Percentiles rank a stretch among this genome's conserved stretches.
Conservation (phyloP, 495 filamentous ascomycete species). For the Oleoguttula mirabilis region DNA sequence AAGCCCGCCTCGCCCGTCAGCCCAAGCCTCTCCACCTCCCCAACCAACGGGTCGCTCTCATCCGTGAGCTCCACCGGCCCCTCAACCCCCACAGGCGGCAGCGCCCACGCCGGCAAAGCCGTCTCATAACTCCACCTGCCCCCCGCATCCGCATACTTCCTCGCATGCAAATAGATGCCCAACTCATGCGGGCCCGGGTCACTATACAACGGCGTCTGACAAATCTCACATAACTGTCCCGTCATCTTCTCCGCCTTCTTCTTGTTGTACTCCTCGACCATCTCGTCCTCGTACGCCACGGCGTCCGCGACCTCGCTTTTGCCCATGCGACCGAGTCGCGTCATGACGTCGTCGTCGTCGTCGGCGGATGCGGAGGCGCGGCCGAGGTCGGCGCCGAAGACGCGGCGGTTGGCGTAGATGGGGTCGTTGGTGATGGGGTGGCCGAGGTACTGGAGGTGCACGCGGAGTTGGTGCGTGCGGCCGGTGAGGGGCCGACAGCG, state of each 20-base stretch:
- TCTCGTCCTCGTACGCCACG: constrained; percentile 85
- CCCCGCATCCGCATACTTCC: constrained; percentile 67
- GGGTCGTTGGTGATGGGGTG: constrained; percentile 95
- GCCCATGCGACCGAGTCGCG: constrained; percentile 75
- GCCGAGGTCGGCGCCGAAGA: constrained; percentile 74
- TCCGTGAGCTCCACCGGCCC: constrained; percentile 27
- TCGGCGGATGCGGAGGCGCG: constrained; percentile 53
- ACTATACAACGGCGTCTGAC: constrained; percentile 78
- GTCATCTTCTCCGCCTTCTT: constrained; percentile 85
- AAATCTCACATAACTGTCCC: constrained; percentile 65
- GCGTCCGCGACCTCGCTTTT: constrained; percentile 84
- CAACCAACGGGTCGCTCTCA: constrained; percentile 28
- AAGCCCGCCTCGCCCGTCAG: constrained; percentile 6
- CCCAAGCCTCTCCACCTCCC: constrained; percentile 25
- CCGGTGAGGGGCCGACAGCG: constrained; percentile 88
- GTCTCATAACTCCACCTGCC: constrained; percentile 83
- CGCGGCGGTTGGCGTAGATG: constrained; percentile 86
- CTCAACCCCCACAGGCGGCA: constrained; percentile 48
- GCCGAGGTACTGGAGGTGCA: constrained; percentile 87
- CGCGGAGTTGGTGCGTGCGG: constrained; percentile 86
- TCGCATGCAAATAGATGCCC: constrained; percentile 84
- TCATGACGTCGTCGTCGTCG: constrained; percentile 79
- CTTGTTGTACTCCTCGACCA: constrained; percentile 75
- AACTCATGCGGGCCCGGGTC: constrained; percentile 85
- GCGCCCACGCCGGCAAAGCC: constrained; percentile 70